Conservation (phyloP, 2,329 filamentous ascomycete genomes). For the Beauveria sp. region DNA sequence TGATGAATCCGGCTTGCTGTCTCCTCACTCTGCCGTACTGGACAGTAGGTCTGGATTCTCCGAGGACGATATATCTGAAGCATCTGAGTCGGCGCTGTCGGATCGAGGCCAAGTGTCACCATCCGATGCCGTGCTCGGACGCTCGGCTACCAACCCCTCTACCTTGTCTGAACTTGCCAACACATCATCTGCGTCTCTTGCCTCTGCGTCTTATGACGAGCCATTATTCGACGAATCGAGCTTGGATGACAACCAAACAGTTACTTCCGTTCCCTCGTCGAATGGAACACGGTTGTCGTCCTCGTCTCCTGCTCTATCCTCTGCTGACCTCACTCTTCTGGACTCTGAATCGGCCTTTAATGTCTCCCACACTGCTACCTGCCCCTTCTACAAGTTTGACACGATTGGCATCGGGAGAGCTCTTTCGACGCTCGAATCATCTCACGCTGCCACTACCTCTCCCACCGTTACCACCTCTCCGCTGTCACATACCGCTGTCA, state of each 20-base stretch:
- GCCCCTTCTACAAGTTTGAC: neutral
- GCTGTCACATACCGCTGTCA: no score
- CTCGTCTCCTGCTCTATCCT: neutral
- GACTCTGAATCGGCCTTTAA: neutral
- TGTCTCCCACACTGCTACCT: neutral
- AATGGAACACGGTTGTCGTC: neutral
- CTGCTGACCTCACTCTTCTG: neutral
- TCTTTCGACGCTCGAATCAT: no score
- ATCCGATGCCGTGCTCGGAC: neutral
- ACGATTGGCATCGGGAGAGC: neutral
- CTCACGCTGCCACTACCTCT: no score
- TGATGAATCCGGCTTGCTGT: neutral
- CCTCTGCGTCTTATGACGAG: neutral
- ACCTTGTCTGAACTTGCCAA: neutral
- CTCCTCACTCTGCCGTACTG: neutral
- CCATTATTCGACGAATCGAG: neutral
- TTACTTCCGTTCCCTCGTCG: neutral
- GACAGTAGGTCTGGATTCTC: neutral
- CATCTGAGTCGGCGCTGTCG: neutral
- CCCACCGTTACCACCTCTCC: no score
- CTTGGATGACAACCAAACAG: neutral
- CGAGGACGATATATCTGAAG: neutral
- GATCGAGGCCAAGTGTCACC: neutral
- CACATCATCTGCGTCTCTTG: neutral
- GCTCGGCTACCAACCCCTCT: neutral